phyloP scores from a whole-genome alignment of 345 rosid species.

The Salix udensis region DNA sequence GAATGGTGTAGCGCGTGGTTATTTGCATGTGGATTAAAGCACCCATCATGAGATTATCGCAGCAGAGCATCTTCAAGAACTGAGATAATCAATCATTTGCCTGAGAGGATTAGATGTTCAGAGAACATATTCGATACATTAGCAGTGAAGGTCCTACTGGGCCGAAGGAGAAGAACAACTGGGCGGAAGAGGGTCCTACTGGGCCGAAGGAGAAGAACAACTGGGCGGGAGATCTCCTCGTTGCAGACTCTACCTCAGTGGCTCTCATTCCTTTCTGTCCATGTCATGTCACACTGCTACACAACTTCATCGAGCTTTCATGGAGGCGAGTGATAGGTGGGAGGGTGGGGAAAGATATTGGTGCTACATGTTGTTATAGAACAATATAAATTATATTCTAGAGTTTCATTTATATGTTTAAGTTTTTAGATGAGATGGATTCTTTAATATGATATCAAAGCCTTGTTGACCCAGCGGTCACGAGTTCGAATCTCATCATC shows the following conservation, averaged over 20 bases:
- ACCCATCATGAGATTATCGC: slow-evolving; percentile 56
- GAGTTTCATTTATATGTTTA: too few relatives aligned
- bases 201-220: slow-evolving; percentile 95
- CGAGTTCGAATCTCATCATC: too few relatives aligned
- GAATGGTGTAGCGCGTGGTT: too few relatives aligned
- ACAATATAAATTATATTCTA: too few relatives aligned
- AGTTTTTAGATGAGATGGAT: too few relatives aligned
- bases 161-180: too few relatives aligned
- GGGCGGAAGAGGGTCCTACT: slow-evolving; percentile 85
- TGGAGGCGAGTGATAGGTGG: not conserved
- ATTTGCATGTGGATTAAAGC: too few relatives aligned
- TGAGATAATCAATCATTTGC: slow-evolving; percentile 46
- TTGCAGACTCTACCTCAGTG: not conserved
- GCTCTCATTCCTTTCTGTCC: not conserved
- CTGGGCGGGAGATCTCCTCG: slow-evolving; percentile 57
- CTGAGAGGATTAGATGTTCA: slow-evolving; percentile 27
- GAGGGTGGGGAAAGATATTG: not conserved
- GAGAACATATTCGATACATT: slow-evolving; percentile 38
- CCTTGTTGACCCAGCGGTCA: too few relatives aligned
- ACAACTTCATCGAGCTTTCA: not conserved
- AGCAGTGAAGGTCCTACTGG: too few relatives aligned
- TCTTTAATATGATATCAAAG: too few relatives aligned
- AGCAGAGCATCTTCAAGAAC: slow-evolving; percentile 70
- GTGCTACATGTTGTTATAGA: too few relatives aligned
- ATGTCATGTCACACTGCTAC: not conserved